Evolutionary conservation across 2,329 filamentous ascomycete species (phyloP).

Genomic region (Pleurostoma richardsiae): DNA sequence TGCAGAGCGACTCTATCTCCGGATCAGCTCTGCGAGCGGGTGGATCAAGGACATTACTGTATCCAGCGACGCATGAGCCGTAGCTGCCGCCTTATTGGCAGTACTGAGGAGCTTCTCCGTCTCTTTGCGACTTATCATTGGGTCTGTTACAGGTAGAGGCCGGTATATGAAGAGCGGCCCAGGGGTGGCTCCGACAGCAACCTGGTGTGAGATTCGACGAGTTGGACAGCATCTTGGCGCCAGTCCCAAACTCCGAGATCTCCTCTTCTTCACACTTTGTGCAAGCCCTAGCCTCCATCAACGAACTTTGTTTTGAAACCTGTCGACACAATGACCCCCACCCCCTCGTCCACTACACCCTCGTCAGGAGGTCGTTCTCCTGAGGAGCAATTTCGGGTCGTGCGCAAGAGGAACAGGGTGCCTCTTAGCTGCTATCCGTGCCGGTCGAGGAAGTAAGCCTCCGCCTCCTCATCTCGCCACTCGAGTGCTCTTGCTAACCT

Average conservation of each 20-base stretch:
- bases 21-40: constrained; percentile 1
- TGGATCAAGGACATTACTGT: neutral
- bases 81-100: no score
- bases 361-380: constrained; percentile 73
- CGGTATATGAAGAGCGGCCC: no score
- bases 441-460: constrained; percentile 76
- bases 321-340: constrained; percentile 59
- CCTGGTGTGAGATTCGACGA: no score
- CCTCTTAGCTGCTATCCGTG: constrained; percentile 90
- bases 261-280: neutral
- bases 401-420: constrained; percentile 87
- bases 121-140: no score
- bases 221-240: no score
- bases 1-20: constrained; percentile 7
- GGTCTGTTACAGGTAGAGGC: no score
- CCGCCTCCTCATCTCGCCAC: constrained; percentile 5
- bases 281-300: constrained; percentile 1
- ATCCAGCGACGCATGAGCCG: no score
- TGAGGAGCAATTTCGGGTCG: constrained; percentile 79
- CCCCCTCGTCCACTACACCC: constrained; percentile 71
- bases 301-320: constrained; percentile 1
- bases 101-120: no score
- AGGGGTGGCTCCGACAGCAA: no score
- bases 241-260: neutral
- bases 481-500: constrained; percentile 23